These are phyloP conservation scores for Blastocystis sp. DNA, from an alignment of 352 stramenopile species.

Conservation along the genomic window DNA sequence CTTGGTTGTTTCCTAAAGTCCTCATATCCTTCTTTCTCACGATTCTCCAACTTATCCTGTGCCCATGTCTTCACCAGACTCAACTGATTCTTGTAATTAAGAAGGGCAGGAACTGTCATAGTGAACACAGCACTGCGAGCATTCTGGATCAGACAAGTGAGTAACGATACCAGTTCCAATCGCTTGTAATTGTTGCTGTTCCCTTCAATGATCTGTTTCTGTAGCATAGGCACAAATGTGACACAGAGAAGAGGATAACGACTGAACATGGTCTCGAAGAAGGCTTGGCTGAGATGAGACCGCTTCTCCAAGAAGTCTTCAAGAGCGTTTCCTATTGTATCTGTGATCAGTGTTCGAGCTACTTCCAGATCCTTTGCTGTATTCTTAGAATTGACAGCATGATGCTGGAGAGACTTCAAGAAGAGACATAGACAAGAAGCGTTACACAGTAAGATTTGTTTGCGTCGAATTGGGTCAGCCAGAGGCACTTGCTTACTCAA, in stretches of 20 bases:
- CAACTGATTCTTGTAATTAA: not conserved
- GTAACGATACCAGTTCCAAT: not conserved
- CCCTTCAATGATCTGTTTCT: not conserved
- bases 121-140: not conserved
- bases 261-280: constrained; percentile 3
- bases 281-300: not conserved
- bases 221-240: not conserved
- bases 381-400: not conserved
- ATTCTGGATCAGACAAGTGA: not conserved
- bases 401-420: constrained; percentile 2
- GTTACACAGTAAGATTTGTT: not conserved
- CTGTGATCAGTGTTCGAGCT: not conserved
- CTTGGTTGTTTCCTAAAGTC: not conserved
- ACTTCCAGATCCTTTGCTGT: not conserved
- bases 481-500: not conserved
- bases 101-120: not conserved
- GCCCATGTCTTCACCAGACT: not conserved
- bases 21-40: constrained; percentile 22
- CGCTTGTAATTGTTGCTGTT: not conserved
- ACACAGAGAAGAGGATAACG: constrained; percentile 4
- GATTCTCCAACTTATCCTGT: constrained; percentile 34
- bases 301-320: not conserved
- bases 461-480: not conserved
- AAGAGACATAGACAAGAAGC: not conserved
- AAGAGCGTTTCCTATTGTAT: not conserved